Evolutionary conservation across 257 asterid species (phyloP).

Genomic region (Capsicum pubescens): DNA sequence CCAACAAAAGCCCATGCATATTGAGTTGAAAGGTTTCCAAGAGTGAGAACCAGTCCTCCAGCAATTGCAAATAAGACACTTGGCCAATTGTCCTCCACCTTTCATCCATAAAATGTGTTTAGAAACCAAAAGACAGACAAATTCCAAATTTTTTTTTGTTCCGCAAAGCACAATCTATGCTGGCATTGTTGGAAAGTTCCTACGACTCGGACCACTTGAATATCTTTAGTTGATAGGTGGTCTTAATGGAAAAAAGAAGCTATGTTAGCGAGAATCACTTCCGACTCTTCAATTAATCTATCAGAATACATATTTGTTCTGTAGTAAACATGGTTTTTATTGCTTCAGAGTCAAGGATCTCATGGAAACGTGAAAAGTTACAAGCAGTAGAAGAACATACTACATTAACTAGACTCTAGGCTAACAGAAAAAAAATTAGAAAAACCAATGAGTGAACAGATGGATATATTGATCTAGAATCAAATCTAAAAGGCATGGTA

Average conservation of each 20-base stretch:
- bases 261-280: background rate
- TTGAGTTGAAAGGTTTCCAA: constrained; percentile 89
- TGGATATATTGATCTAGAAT: background rate
- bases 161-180: background rate
- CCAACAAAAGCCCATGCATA: constrained; percentile 98
- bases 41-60: constrained; percentile 87
- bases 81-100: constrained; percentile 76
- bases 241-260: background rate
- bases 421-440: background rate
- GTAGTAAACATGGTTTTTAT: background rate
- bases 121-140: background rate
- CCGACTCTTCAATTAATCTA: background rate
- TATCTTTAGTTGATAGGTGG: background rate
- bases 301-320: background rate
- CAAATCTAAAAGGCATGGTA: background rate
- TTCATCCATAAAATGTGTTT: background rate
- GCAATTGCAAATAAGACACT: constrained; percentile 84
- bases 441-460: background rate
- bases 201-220: background rate
- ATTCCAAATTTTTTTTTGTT: background rate
- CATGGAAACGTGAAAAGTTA: background rate
- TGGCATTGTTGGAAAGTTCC: background rate
- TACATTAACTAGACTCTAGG: background rate
- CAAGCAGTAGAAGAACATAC: background rate
- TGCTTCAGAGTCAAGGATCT: background rate